Conservation (phyloP, 371 early-diverging fungal species). For the Rhizopus sp. region DNA sequence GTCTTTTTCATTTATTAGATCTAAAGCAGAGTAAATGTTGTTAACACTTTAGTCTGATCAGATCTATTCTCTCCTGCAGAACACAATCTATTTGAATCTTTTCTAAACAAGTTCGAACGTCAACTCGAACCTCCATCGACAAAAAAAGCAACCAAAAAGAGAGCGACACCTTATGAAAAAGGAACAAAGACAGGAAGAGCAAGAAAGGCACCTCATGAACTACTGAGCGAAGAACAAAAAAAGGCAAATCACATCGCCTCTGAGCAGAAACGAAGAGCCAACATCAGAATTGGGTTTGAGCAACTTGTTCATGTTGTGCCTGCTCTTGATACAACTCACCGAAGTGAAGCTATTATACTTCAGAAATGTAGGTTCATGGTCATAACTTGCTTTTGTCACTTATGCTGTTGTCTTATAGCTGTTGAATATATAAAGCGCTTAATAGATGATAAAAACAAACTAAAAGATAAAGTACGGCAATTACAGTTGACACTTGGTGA, state of each 20-base stretch:
- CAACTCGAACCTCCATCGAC: background rate
- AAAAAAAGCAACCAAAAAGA: slow-evolving; percentile 6
- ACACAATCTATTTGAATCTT: slow-evolving; percentile 18
- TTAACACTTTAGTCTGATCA: background rate
- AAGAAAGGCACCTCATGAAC: slow-evolving; percentile 52
- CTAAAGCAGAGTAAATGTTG: background rate
- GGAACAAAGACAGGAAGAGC: slow-evolving; percentile 21
- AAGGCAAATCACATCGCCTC: slow-evolving; percentile 91
- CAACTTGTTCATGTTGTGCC: slow-evolving; percentile 79
- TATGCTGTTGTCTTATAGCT: slow-evolving; percentile 10
- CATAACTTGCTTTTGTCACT: background rate
- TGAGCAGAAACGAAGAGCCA: slow-evolving; percentile 85
- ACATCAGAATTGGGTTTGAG: slow-evolving; percentile 80
- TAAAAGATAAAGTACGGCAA: slow-evolving; percentile 14
- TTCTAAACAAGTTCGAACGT: slow-evolving; percentile 17
- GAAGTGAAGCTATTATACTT: slow-evolving; percentile 52
- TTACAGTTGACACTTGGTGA: slow-evolving; percentile 17
- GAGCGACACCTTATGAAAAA: slow-evolving; percentile 6
- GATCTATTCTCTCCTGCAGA: slow-evolving; percentile 22
- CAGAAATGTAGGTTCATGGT: slow-evolving; percentile 22
- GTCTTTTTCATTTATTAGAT: background rate
- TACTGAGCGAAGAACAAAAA: slow-evolving; percentile 86
- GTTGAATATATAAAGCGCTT: slow-evolving; percentile 23
- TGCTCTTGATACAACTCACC: slow-evolving; percentile 53
- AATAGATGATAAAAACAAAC: slow-evolving; percentile 19